A percentile compares a stretch with the other conserved stretches of the same genome.
Evolutionary conservation across 169 alveolate species (phyloP).

Genomic region (Cryptosporidium meleagridis): DNA sequence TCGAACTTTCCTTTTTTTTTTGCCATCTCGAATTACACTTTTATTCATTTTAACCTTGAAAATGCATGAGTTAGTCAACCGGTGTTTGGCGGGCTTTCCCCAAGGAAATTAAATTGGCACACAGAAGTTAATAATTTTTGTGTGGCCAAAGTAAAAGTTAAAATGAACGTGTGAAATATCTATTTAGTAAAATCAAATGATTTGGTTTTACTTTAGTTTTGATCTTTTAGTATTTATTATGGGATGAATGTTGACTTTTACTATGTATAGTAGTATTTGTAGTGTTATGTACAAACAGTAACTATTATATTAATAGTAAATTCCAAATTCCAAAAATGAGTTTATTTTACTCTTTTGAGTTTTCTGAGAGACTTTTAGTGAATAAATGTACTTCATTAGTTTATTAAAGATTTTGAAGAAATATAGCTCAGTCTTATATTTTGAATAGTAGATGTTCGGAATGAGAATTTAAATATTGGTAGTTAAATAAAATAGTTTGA

Average conservation of each 20-base stretch:
- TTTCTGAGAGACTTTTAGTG: too few species aligned
- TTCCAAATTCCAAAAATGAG: background rate
- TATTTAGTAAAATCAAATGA: too few species aligned
- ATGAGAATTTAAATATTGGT: background rate
- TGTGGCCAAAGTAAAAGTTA: background rate
- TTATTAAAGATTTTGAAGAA: background rate
- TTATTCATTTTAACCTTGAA: background rate
- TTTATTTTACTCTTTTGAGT: too few species aligned
- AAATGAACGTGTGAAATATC: background rate
- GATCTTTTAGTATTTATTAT: too few species aligned
- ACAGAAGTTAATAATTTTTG: background rate
- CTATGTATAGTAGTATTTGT: background rate
- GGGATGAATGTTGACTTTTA: background rate
- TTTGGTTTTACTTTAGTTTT: too few species aligned
- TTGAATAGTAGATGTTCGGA: too few species aligned
- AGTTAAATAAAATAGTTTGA: too few species aligned
- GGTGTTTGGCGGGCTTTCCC: background rate
- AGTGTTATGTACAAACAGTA: too few species aligned
- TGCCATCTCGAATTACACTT: background rate
- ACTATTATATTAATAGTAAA: background rate
- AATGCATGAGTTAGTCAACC: background rate
- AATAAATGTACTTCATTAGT: background rate
- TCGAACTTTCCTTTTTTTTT: slow-evolving; percentile 50
- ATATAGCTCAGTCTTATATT: background rate
- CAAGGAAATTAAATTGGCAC: background rate